Percentiles rank a stretch among this genome's conserved stretches.
phyloP scores from a whole-genome alignment of 192 early-diverging fungal species.

The Coemansia sp. region DNA sequence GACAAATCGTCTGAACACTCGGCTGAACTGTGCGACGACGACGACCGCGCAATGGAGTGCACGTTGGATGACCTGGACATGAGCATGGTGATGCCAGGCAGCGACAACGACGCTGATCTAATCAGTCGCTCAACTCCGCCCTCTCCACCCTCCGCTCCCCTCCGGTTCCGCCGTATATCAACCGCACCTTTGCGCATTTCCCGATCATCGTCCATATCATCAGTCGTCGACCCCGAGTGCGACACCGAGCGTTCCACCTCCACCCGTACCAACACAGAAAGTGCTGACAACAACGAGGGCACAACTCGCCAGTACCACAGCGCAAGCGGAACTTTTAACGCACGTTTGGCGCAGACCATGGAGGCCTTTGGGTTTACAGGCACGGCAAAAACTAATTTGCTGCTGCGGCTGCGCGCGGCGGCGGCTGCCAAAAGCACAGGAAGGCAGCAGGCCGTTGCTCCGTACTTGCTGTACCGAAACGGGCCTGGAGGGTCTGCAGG shows the following conservation, averaged over 20 bases:
- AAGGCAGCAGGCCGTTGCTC: conserved; percentile 45
- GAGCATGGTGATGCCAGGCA: conserved; percentile 37
- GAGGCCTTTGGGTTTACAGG: conserved; percentile 53
- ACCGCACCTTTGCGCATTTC: conserved; percentile 25
- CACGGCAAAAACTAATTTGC: conserved; percentile 40
- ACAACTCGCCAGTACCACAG: conserved; percentile 17
- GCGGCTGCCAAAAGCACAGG: conserved; percentile 51
- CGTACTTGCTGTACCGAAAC: conserved; percentile 39
- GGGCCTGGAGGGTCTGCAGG: not conserved
- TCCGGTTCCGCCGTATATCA: conserved; percentile 26
- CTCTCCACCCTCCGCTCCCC: conserved; percentile 40
- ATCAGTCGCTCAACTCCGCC: conserved; percentile 53
- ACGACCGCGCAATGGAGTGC: conserved; percentile 14
- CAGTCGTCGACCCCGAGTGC: not conserved
- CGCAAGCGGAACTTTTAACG: conserved; percentile 34
- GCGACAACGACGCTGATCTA: conserved; percentile 34
- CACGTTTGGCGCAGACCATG: conserved; percentile 51
- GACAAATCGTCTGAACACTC: not conserved
- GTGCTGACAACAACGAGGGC: not conserved
- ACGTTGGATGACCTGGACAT: conserved; percentile 20
- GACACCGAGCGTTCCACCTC: conserved; percentile 1
- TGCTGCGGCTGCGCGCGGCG: conserved; percentile 46
- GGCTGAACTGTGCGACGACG: not conserved
- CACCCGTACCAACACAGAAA: not conserved
- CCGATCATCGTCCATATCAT: conserved; percentile 21